Conservation (phyloP, 345 rosid genomes). For the Pistacia integerrima region DNA sequence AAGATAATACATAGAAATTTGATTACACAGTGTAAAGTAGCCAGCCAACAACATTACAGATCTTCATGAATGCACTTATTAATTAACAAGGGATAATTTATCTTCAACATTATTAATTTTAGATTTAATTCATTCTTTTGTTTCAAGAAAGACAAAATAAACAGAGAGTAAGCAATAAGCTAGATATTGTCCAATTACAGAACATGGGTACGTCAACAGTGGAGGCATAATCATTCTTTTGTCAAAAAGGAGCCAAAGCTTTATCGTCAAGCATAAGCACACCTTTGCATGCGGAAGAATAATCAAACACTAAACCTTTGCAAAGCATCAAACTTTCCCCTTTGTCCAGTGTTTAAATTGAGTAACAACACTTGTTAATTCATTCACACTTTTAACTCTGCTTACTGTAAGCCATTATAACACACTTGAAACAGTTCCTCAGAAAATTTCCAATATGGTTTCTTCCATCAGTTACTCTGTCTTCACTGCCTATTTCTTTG, state of each 20-base stretch:
- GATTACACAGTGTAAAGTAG: neutral
- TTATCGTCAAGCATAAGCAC: conserved; percentile 6
- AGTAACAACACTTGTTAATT: neutral
- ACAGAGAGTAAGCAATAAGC: neutral
- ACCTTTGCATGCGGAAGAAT: conserved; percentile 2
- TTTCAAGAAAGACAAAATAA: neutral
- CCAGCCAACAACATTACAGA: neutral
- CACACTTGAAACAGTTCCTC: no score
- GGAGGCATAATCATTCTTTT: conserved; percentile 23
- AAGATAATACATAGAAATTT: neutral
- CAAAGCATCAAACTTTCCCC: neutral
- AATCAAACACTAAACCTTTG: neutral
- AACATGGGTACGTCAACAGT: conserved; percentile 1
- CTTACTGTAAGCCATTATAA: no score
- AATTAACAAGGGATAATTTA: no score
- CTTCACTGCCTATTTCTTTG: conserved; percentile 5
- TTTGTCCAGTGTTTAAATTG: neutral
- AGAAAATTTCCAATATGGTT: conserved; percentile 19
- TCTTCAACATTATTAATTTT: neutral
- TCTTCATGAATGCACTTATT: neutral
- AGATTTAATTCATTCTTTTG: neutral
- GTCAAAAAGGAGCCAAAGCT: neutral
- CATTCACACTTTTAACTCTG: neutral
- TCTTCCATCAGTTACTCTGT: conserved; percentile 9
- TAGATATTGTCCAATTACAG: neutral